Evolutionary conservation across 2,329 filamentous ascomycete species (phyloP).

Genomic region (Penicillium italicum): DNA sequence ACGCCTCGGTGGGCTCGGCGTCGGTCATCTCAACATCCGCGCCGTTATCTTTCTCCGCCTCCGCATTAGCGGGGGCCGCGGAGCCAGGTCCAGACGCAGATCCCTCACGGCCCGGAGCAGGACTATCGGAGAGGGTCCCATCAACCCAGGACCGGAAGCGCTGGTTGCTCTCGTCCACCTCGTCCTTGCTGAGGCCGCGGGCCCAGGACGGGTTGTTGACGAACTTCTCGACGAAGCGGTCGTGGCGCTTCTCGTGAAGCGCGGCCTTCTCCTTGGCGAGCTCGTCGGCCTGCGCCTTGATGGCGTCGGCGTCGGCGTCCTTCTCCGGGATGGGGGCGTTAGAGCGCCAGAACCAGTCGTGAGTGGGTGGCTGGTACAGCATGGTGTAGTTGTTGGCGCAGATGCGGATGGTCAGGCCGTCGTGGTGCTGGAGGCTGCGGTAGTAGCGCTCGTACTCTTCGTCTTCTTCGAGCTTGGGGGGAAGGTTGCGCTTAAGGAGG

Average conservation of each 20-base stretch:
- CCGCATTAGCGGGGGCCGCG: conserved; percentile 3
- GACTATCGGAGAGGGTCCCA: conserved; percentile 24
- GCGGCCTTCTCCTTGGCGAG: conserved; percentile 35
- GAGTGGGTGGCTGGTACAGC: conserved; percentile 67
- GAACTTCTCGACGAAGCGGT: conserved; percentile 52
- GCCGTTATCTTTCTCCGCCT: conserved; percentile 15
- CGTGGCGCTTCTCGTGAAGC: conserved; percentile 43
- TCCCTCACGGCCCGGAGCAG: conserved; percentile 12
- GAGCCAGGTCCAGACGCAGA: conserved; percentile 16
- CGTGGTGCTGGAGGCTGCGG: conserved; percentile 56
- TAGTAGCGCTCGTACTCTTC: conserved; percentile 57
- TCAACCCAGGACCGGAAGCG: conserved; percentile 49
- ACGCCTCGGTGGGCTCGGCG: conserved; percentile 24
- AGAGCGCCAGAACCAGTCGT: conserved; percentile 65
- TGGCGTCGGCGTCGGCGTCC: conserved; percentile 18
- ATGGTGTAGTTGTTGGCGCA: conserved; percentile 76
- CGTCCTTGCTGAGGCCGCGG: conserved; percentile 48
- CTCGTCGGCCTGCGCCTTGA: conserved; percentile 31
- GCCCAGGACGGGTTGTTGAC: conserved; percentile 53
- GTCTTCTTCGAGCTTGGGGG: conserved; percentile 58
- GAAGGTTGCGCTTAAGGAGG: conserved; percentile 68
- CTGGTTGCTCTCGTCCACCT: conserved; percentile 48
- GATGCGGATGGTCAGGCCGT: conserved; percentile 68
- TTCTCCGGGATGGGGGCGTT: conserved; percentile 21
- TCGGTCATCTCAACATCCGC: conserved; percentile 37